Evolutionary conservation across 2,329 filamentous ascomycete genomes (phyloP).

Genomic region (Colletotrichum eremochloae): DNA sequence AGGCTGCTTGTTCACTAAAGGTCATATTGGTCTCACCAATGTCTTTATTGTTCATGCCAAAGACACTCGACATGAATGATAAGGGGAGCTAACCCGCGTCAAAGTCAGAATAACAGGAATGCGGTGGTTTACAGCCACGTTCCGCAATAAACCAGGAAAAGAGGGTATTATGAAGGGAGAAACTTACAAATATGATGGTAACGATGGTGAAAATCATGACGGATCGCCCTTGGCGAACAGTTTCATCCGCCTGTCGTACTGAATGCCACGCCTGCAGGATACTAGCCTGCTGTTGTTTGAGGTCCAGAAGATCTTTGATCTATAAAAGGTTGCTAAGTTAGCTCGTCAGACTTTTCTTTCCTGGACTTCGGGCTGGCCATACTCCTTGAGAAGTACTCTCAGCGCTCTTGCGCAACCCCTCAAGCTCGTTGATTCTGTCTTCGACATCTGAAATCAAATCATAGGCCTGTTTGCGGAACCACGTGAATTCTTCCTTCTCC

Average conservation of each 20-base stretch:
- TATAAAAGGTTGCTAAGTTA: neutral
- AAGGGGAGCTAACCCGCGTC: slow-evolving; percentile 50
- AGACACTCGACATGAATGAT: slow-evolving; percentile 54
- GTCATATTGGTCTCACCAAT: slow-evolving; percentile 44
- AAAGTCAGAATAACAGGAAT: neutral
- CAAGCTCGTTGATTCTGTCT: slow-evolving; percentile 51
- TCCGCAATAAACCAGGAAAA: accelerated
- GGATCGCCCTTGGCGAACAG: slow-evolving; percentile 56
- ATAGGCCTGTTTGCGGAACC: slow-evolving; percentile 47
- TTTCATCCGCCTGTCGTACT: slow-evolving; percentile 55
- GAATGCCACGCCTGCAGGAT: slow-evolving; percentile 59
- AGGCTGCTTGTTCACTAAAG: slow-evolving; percentile 41
- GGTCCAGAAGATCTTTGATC: slow-evolving; percentile 54
- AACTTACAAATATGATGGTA: slow-evolving; percentile 60
- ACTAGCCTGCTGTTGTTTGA: slow-evolving; percentile 62
- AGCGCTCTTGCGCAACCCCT: slow-evolving; percentile 50
- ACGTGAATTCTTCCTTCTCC: slow-evolving; percentile 43
- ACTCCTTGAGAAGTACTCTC: slow-evolving; percentile 52
- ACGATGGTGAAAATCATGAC: slow-evolving; percentile 63
- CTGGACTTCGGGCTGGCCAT: slow-evolving; percentile 21
- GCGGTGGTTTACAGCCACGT: neutral
- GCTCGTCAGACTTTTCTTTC: slow-evolving; percentile 21
- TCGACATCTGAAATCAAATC: slow-evolving; percentile 45
- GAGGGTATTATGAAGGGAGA: accelerated
- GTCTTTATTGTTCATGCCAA: slow-evolving; percentile 55